Percentiles rank a stretch among this genome's conserved stretches.
phyloP scores from a whole-genome alignment of 495 filamentous ascomycete genomes.

The Beverwykella pulmonaria region DNA sequence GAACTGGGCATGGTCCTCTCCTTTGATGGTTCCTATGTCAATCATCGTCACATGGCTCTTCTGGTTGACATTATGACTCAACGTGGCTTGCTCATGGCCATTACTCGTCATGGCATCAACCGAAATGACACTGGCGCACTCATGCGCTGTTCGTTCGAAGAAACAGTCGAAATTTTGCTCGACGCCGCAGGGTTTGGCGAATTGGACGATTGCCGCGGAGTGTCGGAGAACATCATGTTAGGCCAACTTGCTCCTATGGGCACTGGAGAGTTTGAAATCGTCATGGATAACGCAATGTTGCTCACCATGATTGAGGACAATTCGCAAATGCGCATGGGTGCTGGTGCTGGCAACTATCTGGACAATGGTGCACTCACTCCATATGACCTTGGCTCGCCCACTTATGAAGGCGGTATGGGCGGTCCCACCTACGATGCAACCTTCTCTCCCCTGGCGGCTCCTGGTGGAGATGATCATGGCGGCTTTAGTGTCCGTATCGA shows the following conservation, averaged over 20 bases:
- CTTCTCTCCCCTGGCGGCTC: constrained; percentile 88
- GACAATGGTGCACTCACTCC: constrained; percentile 88
- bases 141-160: constrained; percentile 99
- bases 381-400: constrained; percentile 88
- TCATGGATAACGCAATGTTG: constrained; percentile 90
- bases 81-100: constrained; percentile 87
- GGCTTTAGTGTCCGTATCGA: constrained; percentile 65
- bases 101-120: constrained; percentile 98
- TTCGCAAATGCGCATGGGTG: constrained; percentile 72
- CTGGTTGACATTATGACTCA: constrained; percentile 98
- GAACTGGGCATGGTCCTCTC: constrained; percentile 90
- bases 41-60: constrained; percentile 95
- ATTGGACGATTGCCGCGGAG: constrained; percentile 94
- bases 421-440: constrained; percentile 76
- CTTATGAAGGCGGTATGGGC: constrained; percentile 74
- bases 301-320: constrained; percentile 93
- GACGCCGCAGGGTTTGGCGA: constrained; percentile 93
- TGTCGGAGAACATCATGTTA: constrained; percentile 98
- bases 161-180: constrained; percentile 96
- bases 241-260: constrained; percentile 95
- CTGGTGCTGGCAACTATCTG: constrained; percentile 66
- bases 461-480: constrained; percentile 69
- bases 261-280: constrained; percentile 91
- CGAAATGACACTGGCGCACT: constrained; percentile 94
- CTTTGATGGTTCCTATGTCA: constrained; percentile 98